Conservation (phyloP, 768 basidiomycete genomes). For the Suillus lakei region DNA sequence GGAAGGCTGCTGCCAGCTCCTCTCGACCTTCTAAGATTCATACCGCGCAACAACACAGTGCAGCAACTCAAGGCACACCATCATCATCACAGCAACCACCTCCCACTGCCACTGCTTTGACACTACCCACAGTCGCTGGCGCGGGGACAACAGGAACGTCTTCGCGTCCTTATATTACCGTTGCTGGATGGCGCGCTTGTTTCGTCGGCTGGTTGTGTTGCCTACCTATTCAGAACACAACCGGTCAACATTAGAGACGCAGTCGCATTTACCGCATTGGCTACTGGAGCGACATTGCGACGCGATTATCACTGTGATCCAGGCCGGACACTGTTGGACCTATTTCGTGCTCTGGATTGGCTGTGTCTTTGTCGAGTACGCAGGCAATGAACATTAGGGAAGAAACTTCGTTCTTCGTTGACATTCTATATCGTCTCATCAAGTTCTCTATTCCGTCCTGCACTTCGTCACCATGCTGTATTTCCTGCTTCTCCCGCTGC, state of each 20-base stretch:
- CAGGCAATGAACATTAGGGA: too few relatives aligned
- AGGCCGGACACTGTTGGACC: too few relatives aligned
- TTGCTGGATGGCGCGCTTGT: not conserved
- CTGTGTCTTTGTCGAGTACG: too few relatives aligned
- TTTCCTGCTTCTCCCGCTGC: too few relatives aligned
- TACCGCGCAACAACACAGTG: not conserved
- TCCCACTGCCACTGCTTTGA: not conserved
- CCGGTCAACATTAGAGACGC: not conserved
- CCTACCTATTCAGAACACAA: not conserved
- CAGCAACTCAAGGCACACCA: not conserved
- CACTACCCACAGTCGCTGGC: not conserved
- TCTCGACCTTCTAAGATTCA: not conserved
- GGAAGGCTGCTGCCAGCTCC: not conserved
- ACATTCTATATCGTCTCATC: too few relatives aligned
- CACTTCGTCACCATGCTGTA: too few relatives aligned
- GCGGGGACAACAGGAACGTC: not conserved
- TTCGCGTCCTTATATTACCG: not conserved
- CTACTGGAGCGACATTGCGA: too few relatives aligned
- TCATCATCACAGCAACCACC: not conserved
- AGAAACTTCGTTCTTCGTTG: too few relatives aligned
- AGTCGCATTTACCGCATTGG: too few relatives aligned
- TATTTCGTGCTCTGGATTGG: too few relatives aligned
- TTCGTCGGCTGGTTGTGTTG: not conserved
- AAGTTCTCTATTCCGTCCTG: too few relatives aligned
- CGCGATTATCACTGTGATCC: too few relatives aligned